Percentiles rank a stretch among this genome's conserved stretches.
Evolutionary conservation across 352 stramenopile genomes (phyloP).

Genomic region (Pythium pectinolyticum): DNA sequence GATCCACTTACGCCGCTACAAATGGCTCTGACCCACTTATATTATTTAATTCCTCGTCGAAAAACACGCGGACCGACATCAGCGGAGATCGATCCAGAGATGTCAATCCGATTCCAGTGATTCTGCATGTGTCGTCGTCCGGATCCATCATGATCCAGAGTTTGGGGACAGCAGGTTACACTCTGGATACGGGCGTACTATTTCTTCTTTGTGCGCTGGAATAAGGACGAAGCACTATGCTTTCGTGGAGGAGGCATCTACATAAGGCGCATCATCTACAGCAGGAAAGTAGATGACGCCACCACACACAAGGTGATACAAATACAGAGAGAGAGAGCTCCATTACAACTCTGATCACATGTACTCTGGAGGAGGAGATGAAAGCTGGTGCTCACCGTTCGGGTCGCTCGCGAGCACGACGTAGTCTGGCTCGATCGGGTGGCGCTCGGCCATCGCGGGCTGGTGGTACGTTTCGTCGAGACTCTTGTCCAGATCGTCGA

Average conservation of each 20-base stretch:
- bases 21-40: too few relatives aligned
- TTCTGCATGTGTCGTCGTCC: too few relatives aligned
- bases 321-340: not conserved
- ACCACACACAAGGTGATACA: constrained; percentile 1
- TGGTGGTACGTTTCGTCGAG: constrained; percentile 72
- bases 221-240: too few relatives aligned
- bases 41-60: too few relatives aligned
- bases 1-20: too few relatives aligned
- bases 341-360: constrained; percentile 29
- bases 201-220: too few relatives aligned
- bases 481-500: constrained; percentile 53
- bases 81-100: too few relatives aligned
- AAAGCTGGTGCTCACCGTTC: constrained; percentile 60
- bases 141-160: too few relatives aligned
- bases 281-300: not conserved
- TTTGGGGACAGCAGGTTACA: too few relatives aligned
- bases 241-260: constrained; percentile 1
- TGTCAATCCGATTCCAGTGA: too few relatives aligned
- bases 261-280: not conserved
- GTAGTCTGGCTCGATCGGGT: constrained; percentile 75
- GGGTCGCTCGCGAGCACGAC: constrained; percentile 64
- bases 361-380: constrained; percentile 60
- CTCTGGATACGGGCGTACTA: too few relatives aligned
- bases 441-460: constrained; percentile 61
- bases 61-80: too few relatives aligned